Evolutionary conservation across 2,329 filamentous ascomycete genomes (phyloP), one percentile per base, ranked within the genome.

Genomic region (Phialemoniopsis sp.): DNA sequence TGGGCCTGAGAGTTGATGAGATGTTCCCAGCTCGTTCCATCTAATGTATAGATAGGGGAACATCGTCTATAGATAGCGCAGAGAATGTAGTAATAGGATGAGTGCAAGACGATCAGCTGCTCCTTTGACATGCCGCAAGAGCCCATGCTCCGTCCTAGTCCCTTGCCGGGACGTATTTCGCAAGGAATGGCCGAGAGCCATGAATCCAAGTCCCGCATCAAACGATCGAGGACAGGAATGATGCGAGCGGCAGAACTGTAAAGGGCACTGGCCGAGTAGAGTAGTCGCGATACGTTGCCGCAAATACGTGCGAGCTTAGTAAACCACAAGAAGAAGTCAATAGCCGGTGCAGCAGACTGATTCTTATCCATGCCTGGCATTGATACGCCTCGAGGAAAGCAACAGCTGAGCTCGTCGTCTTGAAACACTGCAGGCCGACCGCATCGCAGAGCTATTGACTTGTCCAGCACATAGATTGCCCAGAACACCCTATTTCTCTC

Each of bases 401-500:
- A 35, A 28, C 39, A 41, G 30, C 34, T n/a, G n/a, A n/a, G n/a
- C 21, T 43, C 41, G 31, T 26, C 15, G 15, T 39, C 37, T 7
- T 15, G n/a, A 1, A 39, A 13, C 8, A 40, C 19, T 14, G 19
- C 10, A 7, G 37, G 37, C n/a, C 38, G 37, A 28, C 37, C 41
- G 31, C 37, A 40, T 16, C 37, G 34, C 17, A 43, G 34, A 13
- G 31, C 35, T 5, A 43, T 35, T n/a, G 38, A 37, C 31, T 43
- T 40, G 37, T 40, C 41, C 30, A 39, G 34, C 12, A 34, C 32
- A 28, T 40, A 39, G 28, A 43, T 32, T 26, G 29, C 37, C 34
- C 38, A 39, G 26, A 43, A 40, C 16, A 43, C 38, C n/a, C 41
- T 37, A 32, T 26, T 29, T n/a, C 37, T 31, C 37, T 43, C 37